Base-by-base conservation (phyloP, 2,329 filamentous ascomycete species). In the Penicillium palitans region DNA sequence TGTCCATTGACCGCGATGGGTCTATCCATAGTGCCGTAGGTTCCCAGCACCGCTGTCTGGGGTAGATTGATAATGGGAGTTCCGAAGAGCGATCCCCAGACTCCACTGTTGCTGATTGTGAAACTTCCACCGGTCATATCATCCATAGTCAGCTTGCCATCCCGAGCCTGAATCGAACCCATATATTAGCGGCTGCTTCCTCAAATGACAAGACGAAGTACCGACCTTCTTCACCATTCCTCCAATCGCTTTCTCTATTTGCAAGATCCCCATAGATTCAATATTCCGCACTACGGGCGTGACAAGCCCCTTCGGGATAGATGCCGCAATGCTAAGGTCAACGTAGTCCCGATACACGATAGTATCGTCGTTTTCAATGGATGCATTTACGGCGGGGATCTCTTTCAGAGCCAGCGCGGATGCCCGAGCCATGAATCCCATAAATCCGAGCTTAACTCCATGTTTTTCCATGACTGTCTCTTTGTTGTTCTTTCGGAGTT, bases 321-420 rank as follows among this genome's bases (percentile, higher is more conserved):
- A 92, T 56, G 33, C 93, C 50, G 93, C 93, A 59, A 97, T 90
- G 71, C 90, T 96, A 72, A 97, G 90, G 72, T 97, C 93, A 50
- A 97, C 93, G 72, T 96, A 97, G 76, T 97, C 93, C 55, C 91
- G 85, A 82, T 96, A 97, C 27, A 97, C 91, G 65, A 97, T 96
- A 33, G 93, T 97, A 76, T 97, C 93, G 52, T 93, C 93, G 10
- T 93, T 92, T 75, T 17, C 33, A 15, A 35, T 35, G 13, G 33
- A 17, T 15, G 15, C 13, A 35, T 35, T 35, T 35, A 15, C 13
- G 6, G 33, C 33, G 15, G 33, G 33, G 15, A 35, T 35, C 33
- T 35, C 33, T 35, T 35, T 89, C 89, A 96, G 93, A 55, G 93
- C 93, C 57, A 96, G 81, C 45, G 95, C 86, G 66, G 86, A 90